Conservation (phyloP, 179 eudicot species). For the Spinacia oleracea region DNA sequence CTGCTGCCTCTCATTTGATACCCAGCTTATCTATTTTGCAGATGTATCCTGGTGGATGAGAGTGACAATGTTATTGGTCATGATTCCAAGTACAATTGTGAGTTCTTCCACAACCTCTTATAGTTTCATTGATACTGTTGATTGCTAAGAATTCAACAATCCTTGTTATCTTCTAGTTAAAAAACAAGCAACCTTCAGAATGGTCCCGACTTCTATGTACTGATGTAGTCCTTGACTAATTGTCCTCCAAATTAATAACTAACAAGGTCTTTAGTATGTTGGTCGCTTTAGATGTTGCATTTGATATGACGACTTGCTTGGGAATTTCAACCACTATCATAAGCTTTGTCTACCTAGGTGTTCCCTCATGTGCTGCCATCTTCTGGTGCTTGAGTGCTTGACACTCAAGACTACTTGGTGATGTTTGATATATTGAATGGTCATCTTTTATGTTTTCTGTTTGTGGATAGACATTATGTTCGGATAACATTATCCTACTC, state of each 20-base stretch:
- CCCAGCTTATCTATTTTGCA: constrained; percentile 37
- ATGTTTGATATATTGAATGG: not conserved
- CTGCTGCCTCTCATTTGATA: not conserved
- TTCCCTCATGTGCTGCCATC: not conserved
- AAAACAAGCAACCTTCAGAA: not conserved
- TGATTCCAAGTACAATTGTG: constrained; percentile 93
- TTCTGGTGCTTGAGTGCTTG: not conserved
- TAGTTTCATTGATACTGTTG: not conserved
- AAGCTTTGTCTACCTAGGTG: not conserved
- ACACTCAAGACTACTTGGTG: not conserved
- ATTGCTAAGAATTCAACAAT: not conserved
- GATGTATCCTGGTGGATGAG: constrained; percentile 96
- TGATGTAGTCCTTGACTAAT: not conserved
- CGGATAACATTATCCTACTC: not conserved
- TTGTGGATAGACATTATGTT: not conserved
- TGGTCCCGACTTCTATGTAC: not conserved
- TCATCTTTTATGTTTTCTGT: not conserved
- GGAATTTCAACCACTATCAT: too few relatives aligned
- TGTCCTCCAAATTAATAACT: not conserved
- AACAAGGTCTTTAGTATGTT: not conserved
- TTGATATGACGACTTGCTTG: not conserved
- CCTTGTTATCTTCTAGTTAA: not conserved
- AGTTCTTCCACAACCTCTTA: constrained; percentile 32
- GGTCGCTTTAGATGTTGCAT: not conserved
- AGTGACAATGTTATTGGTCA: constrained; percentile 85